Base-by-base conservation (phyloP, 495 filamentous ascomycete genomes). In the Sordaria brevicollis region DNA sequence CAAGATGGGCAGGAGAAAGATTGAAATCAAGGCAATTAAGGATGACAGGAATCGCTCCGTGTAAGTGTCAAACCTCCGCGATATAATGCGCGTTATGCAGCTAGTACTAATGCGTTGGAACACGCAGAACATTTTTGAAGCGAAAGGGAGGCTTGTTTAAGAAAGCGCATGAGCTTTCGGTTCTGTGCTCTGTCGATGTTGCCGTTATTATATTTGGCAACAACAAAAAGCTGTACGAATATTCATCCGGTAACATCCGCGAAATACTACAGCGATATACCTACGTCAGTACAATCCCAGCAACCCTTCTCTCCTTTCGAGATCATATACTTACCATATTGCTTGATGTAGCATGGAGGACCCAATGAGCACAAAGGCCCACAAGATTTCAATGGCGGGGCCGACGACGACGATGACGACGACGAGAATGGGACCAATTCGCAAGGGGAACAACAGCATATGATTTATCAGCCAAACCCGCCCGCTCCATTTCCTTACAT, bases 21-120 rank as follows among this genome's bases (percentile, higher is more conserved):
- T 99, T 79, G 95, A 97, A 83, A 99, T 99, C 86, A 98, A 98
- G 84, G 92, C 96, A 68, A 99, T 99, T 86, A 97, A 97, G 84
- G 95, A 99, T 89, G 95, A 99, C 80, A 88, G 95, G 77, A 99
- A 99, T 78, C 93, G 95, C 78, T 97, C 94, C 73, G 95, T 97
- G 94, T 97, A 92, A 84, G 94, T 86, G 72, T 62, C 54, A 67
- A 69, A 21, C 11, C 39, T 65, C 34, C 67, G 91, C 92, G 82
- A 92, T n/a, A 93, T 83, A 93, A 94, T 82, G 90, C 93, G 71
- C 94, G 94, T n/a, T 81, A 93, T 90, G 92, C 76, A 85, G 91
- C 73, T 93, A 93, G 78, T 91, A 91, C 81, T 93, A 88, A 73
- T 88, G 91, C 87, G 91, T 88, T 79, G 89, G 49, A 17, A 84